Conservation (phyloP, 768 basidiomycete species). For the Boletus subcaerulescens region DNA sequence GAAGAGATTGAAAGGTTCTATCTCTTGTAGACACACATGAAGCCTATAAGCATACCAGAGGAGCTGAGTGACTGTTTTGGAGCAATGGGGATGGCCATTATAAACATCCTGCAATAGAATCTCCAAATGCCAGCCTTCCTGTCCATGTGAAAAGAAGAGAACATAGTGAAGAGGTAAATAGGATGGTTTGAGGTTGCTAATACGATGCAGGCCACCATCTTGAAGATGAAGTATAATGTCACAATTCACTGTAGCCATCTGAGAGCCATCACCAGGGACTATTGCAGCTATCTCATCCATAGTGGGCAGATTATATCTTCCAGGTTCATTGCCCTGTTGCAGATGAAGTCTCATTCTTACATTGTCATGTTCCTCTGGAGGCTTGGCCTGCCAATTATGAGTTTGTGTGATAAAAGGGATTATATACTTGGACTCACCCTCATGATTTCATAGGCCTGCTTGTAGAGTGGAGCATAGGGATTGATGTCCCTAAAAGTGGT, state of each 20-base stretch:
- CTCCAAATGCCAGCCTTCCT: constrained; percentile 36
- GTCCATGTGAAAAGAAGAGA: constrained; percentile 41
- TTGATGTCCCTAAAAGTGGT: no score
- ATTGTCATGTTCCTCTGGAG: constrained; percentile 13
- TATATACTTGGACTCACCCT: no score
- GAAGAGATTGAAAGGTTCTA: constrained; percentile 31
- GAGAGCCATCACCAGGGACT: constrained; percentile 32
- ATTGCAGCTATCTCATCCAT: constrained; percentile 43
- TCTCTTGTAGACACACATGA: constrained; percentile 5
- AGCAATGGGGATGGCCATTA: background rate
- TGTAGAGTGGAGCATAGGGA: no score
- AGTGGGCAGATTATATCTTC: constrained; percentile 44
- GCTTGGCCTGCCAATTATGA: constrained; percentile 2
- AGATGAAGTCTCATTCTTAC: constrained; percentile 8
- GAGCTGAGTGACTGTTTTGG: constrained; percentile 27
- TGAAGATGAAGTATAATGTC: constrained; percentile 30
- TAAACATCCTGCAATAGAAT: constrained; percentile 10
- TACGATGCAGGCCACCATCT: constrained; percentile 26
- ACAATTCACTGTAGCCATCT: constrained; percentile 4
- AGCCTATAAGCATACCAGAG: constrained; percentile 29
- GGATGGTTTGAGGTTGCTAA: constrained; percentile 34
- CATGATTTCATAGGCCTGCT: constrained; percentile 26
- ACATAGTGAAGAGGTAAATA: constrained; percentile 44
- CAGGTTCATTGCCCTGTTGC: constrained; percentile 21
- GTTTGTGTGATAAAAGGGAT: no score